A percentile compares a stretch with the other conserved stretches of the same genome.
Evolutionary conservation across 495 filamentous ascomycete genomes (phyloP).

Genomic region (Pseudotulostoma volvatum): DNA sequence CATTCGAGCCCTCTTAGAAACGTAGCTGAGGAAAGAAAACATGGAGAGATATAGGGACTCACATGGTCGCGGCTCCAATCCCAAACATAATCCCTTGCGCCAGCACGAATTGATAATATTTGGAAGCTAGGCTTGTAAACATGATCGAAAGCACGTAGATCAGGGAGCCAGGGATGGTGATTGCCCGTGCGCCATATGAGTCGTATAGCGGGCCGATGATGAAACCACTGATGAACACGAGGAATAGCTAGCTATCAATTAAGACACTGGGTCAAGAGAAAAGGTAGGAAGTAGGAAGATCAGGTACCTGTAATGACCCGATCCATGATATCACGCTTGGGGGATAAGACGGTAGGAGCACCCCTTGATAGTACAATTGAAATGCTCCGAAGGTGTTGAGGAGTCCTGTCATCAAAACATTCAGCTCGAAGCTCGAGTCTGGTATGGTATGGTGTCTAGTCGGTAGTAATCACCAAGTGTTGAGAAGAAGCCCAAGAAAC

Average conservation of each 20-base stretch:
- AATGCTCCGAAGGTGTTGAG: slow-evolving; percentile 1
- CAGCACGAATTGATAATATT: slow-evolving; percentile 4
- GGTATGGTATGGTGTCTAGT: slow-evolving; percentile 48
- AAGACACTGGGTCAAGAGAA: too few relatives aligned
- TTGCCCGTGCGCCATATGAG: slow-evolving; percentile 4
- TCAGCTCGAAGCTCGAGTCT: slow-evolving; percentile 6
- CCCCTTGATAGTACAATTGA: slow-evolving; percentile 3
- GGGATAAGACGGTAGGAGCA: slow-evolving; percentile 4
- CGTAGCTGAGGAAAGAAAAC: slow-evolving; percentile 42
- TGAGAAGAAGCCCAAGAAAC: slow-evolving; percentile 36
- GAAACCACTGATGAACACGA: slow-evolving; percentile 26
- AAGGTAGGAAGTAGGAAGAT: too few relatives aligned
- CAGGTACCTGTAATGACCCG: slow-evolving; percentile 29
- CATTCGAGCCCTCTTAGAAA: slow-evolving; percentile 28
- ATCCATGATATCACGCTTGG: slow-evolving; percentile 38
- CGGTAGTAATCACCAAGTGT: slow-evolving; percentile 24
- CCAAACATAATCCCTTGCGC: slow-evolving; percentile 5
- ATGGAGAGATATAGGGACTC: slow-evolving; percentile 34
- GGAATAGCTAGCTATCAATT: too few relatives aligned
- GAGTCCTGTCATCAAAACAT: slow-evolving; percentile 23
- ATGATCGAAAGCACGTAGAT: slow-evolving; percentile 3
- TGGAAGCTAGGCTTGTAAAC: slow-evolving; percentile 3
- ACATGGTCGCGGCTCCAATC: slow-evolving; percentile 29
- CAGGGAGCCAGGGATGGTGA: slow-evolving; percentile 1
- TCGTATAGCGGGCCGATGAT: slow-evolving; percentile 23